Evolutionary conservation across 441 rosid species (phyloP), one percentile per base, ranked within the genome.

Genomic region (Populus hybrid): DNA sequence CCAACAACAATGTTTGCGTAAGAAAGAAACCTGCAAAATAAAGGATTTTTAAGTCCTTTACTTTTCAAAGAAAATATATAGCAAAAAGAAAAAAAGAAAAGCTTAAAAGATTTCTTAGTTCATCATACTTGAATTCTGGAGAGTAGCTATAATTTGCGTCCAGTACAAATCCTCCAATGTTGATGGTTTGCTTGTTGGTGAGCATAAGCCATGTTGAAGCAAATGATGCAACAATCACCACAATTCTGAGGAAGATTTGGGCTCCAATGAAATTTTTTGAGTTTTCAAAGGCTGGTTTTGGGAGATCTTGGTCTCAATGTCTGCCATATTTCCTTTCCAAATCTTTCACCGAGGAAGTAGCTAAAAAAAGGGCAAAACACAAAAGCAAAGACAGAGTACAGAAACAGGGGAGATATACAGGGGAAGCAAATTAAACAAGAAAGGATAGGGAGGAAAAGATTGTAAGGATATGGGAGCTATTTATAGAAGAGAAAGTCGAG

Each of bases 211-310:
- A 34, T 69, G 72, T 0, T 18, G 72, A 18, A 8, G 53, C 6
- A 5, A 69, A 34, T n/a, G 72, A 6, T 7, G 53, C 10, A 5
- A 20, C 72, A 69, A 36, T n/a, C 4, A 40, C 24, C 38, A 69
- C 24, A 34, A 36, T 21, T n/a, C 72, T 36, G 14, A 69, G 26
- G 12, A 18, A 34, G 16, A 34, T 3, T 10, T 69, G 72, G 2
- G 46, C 72, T 30, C 53, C 53, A 6, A 7, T 10, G 72, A 69
- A 20, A 2, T 1, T 3, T 36, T 69, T 11, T 34, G 26, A 34
- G 72, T 69, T 69, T 69, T 69, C 46, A 34, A 30, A 30, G 72
- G 72, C 16, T 38, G 46, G 40, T 34, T 28, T 68, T 68, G 38
- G n/a, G 32, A 16, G 21, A 4, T 1, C 71, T 68, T 68, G 42